Evolutionary conservation across 495 filamentous ascomycete genomes (phyloP), one percentile per base, ranked within the genome.

Genomic region (Annulohypoxylon stygium): DNA sequence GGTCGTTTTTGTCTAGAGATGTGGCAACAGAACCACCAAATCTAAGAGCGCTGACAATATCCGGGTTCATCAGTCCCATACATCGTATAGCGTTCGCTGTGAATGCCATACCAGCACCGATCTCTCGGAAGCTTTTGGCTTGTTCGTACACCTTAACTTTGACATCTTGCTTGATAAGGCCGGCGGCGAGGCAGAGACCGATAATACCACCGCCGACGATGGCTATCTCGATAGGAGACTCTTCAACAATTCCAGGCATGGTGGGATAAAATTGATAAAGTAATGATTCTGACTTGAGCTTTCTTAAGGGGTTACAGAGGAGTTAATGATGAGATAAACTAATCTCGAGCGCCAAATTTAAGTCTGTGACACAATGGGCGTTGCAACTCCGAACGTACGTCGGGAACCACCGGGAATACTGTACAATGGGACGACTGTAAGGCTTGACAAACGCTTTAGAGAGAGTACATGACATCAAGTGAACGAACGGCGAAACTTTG

Each of bases 31-130:
- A 82, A 30, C 78, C 81, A 36, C 82, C 80, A 23, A 77, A 78
- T 10, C 75, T 66, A 61, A 87, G 86, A 7, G 78, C 83, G 1
- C 76, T 75, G 45, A 82, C 70, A 53, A 90, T 83, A 10, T 79
- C 78, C 18, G 79, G 79, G 45, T 86, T 80, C 69, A 87, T 82
- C 20, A 84, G 53, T 11, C 75, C 75, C 84, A 90, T 87, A 1
- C 86, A 87, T 16, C 82, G 80, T 12, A 84, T 78, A 9, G 87
- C 83, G 73, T 89, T 90, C 36, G 86, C 82, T 1, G 86, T 83
- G 58, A 90, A 85, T 16, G 81, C 81, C 20, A 90, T 84, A 14
- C 88, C 88, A 0, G 88, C 88, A 30, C 89, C 89, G 12, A 90
- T 85, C 62, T 88, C 84, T 6, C 78, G 78, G 69, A 89, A 88